Evolutionary conservation across 2,329 filamentous ascomycete genomes (phyloP).

Genomic region (Phialophora expanda): DNA sequence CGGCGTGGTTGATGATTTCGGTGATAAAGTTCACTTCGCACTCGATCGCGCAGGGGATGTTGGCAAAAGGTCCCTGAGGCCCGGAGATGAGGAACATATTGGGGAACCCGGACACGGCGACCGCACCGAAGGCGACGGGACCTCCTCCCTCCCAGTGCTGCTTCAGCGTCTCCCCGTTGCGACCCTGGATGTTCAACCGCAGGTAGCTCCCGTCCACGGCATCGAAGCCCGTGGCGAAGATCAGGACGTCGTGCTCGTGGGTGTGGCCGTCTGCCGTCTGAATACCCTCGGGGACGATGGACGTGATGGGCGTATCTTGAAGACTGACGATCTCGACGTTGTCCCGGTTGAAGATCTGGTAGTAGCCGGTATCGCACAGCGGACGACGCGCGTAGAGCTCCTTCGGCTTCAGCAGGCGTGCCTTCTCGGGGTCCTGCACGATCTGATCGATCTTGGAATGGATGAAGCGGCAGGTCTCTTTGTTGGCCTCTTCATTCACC

Average conservation of each 20-base stretch:
- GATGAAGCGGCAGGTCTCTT: constrained; percentile 61
- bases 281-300: constrained; percentile 49
- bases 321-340: constrained; percentile 56
- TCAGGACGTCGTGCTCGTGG: constrained; percentile 48
- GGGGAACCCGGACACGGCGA: constrained; percentile 49
- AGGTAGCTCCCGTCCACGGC: constrained; percentile 49
- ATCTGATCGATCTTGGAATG: constrained; percentile 57
- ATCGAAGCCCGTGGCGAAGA: constrained; percentile 53
- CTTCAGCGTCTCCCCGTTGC: constrained; percentile 44
- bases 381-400: constrained; percentile 60
- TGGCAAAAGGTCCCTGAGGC: constrained; percentile 60
- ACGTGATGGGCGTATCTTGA: constrained; percentile 49
- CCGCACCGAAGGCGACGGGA: constrained; percentile 48
- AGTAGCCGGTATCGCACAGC: constrained; percentile 57
- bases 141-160: constrained; percentile 45
- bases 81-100: constrained; percentile 61
- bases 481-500: constrained; percentile 54
- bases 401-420: constrained; percentile 58
- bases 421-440: constrained; percentile 56
- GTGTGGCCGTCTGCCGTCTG: constrained; percentile 46
- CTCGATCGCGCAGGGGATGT: constrained; percentile 61
- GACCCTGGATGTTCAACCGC: constrained; percentile 46
- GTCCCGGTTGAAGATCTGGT: constrained; percentile 53
- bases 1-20: constrained; percentile 15
- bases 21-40: constrained; percentile 48